Base-by-base conservation (phyloP, 1,284 basidiomycete species). In the Polyporus tsugae region DNA sequence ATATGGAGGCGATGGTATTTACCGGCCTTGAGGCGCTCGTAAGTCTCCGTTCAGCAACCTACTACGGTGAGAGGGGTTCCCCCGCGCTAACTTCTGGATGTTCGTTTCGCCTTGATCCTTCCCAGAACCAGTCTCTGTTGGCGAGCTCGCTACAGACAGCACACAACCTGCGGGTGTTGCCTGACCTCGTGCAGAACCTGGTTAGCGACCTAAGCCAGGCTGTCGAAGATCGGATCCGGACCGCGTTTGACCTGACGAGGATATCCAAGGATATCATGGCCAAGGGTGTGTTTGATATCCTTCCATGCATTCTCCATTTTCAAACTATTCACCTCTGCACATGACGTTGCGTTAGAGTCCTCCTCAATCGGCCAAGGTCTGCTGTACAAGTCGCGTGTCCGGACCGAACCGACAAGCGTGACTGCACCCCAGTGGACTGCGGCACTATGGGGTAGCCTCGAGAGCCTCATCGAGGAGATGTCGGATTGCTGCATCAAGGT, bases 81-180 rank as follows among this genome's bases (percentile, higher is more conserved):
- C n/a, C 25, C 39, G 6, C 29, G 38, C 62, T 67, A 35, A 38
- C 59, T 35, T 13, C 25, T 4, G 7, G 17, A n/a, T 38, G 42
- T 29, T 17, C 15, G 1, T 33, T 5, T 55, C 7, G 22, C 46
- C 10, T 60, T 22, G 17, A 10, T 9, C 22, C 13, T n/a, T 35
- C 2, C 11, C 49, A 97, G 95, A 94, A 98, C 75, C 95, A 95
- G 80, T 90, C 95, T 1, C 82, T 97, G 33, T 86, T 99, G 0
- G 94, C 95, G 0, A 95, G 95, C 2, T 95, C 95, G 0, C 86
- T 99, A 9, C 97, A 99, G 84, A 98, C 96, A 0, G 96, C 97
- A 2, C 94, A 95, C 80, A 98, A 98, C 78, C 87, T 99, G 7
- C 87, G 92, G 33, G 89, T 95, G 7, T 84, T 99, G 3, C 94